Conservation (phyloP, 768 basidiomycete species). For the Suillus decipiens region DNA sequence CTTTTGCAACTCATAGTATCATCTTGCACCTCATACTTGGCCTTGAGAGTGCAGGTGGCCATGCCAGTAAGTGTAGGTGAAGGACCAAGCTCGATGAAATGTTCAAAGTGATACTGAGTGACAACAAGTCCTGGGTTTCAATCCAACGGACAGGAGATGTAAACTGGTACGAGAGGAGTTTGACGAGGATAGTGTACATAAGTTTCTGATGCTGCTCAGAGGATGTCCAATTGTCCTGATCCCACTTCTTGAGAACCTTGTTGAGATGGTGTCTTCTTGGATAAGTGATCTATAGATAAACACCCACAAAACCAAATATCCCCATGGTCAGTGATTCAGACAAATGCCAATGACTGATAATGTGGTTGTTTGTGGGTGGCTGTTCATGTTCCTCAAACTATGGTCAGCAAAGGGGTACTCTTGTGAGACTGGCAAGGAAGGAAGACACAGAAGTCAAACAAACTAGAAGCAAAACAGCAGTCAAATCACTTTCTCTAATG, state of each 20-base stretch:
- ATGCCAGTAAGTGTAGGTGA: conserved; percentile 96
- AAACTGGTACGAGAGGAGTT: conserved; percentile 96
- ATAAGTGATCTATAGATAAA: too few relatives aligned
- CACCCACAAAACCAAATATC: too few relatives aligned
- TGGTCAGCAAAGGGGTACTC: too few relatives aligned
- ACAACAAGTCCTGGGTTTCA: conserved; percentile 95
- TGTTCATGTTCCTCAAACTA: too few relatives aligned
- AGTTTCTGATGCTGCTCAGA: conserved; percentile 86
- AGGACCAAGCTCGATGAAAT: conserved; percentile 94
- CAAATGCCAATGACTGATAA: too few relatives aligned
- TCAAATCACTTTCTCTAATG: too few relatives aligned
- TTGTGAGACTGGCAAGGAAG: too few relatives aligned
- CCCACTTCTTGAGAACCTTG: conserved; percentile 94
- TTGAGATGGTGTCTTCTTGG: too few relatives aligned
- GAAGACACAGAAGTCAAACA: too few relatives aligned
- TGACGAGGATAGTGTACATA: conserved; percentile 95
- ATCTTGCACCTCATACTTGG: conserved; percentile 90
- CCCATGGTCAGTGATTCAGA: too few relatives aligned
- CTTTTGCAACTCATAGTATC: conserved; percentile 82
- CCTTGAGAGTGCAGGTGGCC: conserved; percentile 87
- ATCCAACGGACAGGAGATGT: conserved; percentile 99
- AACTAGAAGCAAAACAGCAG: too few relatives aligned
- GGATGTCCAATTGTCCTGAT: conserved; percentile 84
- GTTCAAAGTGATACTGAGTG: conserved; percentile 81
- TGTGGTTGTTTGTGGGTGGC: too few relatives aligned